Conservation (phyloP, 139 green algal species). For the Edaphochlamys debaryana region DNA sequence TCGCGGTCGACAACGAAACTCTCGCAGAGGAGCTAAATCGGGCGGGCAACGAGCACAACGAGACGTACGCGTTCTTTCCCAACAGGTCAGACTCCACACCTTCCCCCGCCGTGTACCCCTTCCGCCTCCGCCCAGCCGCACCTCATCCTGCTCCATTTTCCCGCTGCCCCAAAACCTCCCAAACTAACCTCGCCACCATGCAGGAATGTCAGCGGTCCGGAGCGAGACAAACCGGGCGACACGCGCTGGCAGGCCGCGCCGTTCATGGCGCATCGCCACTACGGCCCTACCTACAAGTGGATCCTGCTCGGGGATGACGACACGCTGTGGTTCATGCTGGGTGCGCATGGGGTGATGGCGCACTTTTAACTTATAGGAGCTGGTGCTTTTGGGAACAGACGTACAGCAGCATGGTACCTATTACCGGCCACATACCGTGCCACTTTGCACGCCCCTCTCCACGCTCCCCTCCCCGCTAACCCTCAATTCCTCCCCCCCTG, state of each 20-base stretch:
- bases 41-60: not conserved
- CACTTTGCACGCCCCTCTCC: too few species aligned
- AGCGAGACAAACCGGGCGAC: constrained; percentile 26
- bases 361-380: too few species aligned
- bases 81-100: constrained; percentile 26
- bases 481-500: not conserved
- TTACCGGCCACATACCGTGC: too few species aligned
- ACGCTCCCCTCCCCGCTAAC: too few species aligned
- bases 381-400: too few species aligned
- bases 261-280: constrained; percentile 37
- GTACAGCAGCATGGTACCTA: too few species aligned
- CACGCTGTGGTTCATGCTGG: constrained; percentile 39
- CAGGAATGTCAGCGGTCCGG: constrained; percentile 19
- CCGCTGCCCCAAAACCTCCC: too few species aligned
- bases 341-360: too few species aligned
- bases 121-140: too few species aligned
- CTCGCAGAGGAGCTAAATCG: not conserved
- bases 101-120: too few species aligned
- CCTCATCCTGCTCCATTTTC: too few species aligned
- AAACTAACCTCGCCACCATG: too few species aligned
- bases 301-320: constrained; percentile 39
- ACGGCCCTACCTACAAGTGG: constrained; percentile 30
- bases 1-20: constrained; percentile 19
- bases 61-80: constrained; percentile 37
- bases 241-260: constrained; percentile 33